Percentiles rank a stretch among this genome's conserved stretches.
Evolutionary conservation across 2,329 filamentous ascomycete species (phyloP).

Genomic region (Arthrobotrys conoides): DNA sequence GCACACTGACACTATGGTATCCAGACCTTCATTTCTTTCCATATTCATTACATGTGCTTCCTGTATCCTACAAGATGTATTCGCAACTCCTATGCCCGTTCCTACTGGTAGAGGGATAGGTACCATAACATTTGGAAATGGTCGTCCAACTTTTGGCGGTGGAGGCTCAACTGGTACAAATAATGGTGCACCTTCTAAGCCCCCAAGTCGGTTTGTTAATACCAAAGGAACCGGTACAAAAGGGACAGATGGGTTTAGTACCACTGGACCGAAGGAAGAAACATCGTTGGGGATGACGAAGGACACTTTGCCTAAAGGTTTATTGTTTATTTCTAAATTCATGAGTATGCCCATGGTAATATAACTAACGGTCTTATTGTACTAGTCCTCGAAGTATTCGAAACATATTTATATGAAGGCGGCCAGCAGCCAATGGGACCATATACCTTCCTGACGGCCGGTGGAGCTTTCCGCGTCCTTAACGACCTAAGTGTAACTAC

Average conservation of each 20-base stretch:
- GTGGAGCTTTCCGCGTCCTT: slow-evolving; percentile 27
- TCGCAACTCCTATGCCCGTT: slow-evolving; percentile 21
- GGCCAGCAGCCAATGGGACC: slow-evolving; percentile 5
- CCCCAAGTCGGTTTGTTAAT: slow-evolving; percentile 24
- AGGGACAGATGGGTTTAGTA: slow-evolving; percentile 20
- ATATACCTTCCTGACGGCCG: slow-evolving; percentile 26
- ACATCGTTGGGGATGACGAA: slow-evolving; percentile 18
- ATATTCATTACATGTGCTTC: slow-evolving; percentile 13
- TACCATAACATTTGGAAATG: slow-evolving; percentile 18
- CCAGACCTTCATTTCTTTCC: not conserved
- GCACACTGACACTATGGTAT: not conserved
- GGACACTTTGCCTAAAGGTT: slow-evolving; percentile 30
- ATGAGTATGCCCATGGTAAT: no score
- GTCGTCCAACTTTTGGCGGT: slow-evolving; percentile 21
- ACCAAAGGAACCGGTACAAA: slow-evolving; percentile 5
- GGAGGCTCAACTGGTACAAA: not conserved
- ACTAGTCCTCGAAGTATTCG: slow-evolving; percentile 31
- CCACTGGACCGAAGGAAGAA: not conserved
- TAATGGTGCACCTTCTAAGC: slow-evolving; percentile 5
- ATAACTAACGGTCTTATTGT: no score
- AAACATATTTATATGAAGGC: slow-evolving; percentile 12
- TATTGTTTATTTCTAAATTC: not conserved
- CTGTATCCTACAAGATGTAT: slow-evolving; percentile 10
- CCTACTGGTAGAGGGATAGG: slow-evolving; percentile 29
- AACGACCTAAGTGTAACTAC: slow-evolving; percentile 19